phyloP scores from a whole-genome alignment of 768 basidiomycete genomes.

The Russula brevipes region DNA sequence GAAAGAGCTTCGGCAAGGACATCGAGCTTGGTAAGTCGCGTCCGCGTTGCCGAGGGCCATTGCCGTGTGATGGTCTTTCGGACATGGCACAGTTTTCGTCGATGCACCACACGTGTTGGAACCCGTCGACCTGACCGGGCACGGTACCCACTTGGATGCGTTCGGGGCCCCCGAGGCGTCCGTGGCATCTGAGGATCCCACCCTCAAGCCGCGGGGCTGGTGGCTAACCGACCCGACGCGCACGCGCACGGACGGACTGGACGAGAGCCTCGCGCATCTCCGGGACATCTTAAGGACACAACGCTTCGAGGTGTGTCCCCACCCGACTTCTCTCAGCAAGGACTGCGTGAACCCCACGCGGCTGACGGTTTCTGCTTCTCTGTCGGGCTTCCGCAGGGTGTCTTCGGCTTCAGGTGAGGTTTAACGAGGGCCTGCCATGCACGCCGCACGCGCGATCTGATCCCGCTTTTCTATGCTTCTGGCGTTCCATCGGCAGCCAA shows the following conservation, averaged over 20 bases:
- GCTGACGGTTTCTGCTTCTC: constrained; percentile 1
- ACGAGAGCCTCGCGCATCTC: constrained; percentile 50
- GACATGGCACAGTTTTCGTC: constrained; percentile 53
- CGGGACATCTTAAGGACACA: constrained; percentile 53
- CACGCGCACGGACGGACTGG: constrained; percentile 49
- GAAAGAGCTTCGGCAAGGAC: constrained; percentile 57
- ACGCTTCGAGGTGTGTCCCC: constrained; percentile 57
- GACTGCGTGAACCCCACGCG: constrained; percentile 3
- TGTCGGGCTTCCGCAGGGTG: constrained; percentile 44
- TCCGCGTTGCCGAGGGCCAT: not conserved
- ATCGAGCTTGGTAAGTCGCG: constrained; percentile 53
- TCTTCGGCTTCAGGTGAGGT: constrained; percentile 70
- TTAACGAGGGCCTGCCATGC: too few relatives aligned
- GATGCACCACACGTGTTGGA: constrained; percentile 65
- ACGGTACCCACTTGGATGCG: constrained; percentile 31
- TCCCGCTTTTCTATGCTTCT: not conserved
- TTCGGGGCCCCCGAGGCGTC: constrained; percentile 39
- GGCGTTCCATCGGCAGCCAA: constrained; percentile 44
- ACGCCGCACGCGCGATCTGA: constrained; percentile 5
- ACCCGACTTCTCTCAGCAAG: not conserved
- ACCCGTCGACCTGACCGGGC: constrained; percentile 52
- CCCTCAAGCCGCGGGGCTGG: constrained; percentile 63
- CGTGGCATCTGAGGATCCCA: constrained; percentile 40
- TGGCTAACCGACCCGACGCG: constrained; percentile 54
- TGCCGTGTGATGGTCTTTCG: not conserved